Percentiles rank a stretch among this genome's conserved stretches.
Conservation (phyloP, 1,284 basidiomycete genomes). For the Ceratobasidium sp. region DNA sequence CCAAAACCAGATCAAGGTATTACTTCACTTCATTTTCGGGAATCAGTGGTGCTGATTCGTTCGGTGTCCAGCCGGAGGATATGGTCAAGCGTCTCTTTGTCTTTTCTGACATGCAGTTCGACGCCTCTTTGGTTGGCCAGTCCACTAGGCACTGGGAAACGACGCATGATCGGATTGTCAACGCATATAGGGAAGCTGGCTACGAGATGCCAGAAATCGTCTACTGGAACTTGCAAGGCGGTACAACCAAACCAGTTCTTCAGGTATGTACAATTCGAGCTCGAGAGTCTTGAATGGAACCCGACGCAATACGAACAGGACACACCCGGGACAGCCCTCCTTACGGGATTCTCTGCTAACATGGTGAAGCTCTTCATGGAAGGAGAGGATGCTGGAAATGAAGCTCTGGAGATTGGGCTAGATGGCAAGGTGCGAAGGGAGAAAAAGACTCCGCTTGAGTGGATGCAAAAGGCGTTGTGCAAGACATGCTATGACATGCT, state of each 20-base stretch:
- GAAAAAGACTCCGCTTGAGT: too few species aligned
- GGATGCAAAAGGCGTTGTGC: too few species aligned
- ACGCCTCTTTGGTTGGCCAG: constrained; percentile 55
- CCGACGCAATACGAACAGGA: not conserved
- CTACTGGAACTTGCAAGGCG: not conserved
- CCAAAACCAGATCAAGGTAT: constrained; percentile 65
- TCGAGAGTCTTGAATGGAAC: not conserved
- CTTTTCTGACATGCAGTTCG: constrained; percentile 84
- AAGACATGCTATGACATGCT: too few species aligned
- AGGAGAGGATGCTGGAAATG: constrained; percentile 57
- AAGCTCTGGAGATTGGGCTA: constrained; percentile 51
- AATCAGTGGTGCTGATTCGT: too few species aligned
- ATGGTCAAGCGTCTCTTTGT: constrained; percentile 79
- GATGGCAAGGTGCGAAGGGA: too few species aligned
- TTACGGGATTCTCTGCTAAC: constrained; percentile 75
- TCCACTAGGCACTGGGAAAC: constrained; percentile 64
- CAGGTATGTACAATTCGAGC: not conserved
- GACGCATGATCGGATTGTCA: constrained; percentile 68
- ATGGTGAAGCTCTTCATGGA: constrained; percentile 80
- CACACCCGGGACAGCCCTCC: constrained; percentile 69
- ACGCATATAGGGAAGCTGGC: constrained; percentile 68
- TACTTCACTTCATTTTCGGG: not conserved
- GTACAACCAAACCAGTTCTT: not conserved
- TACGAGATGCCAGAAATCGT: constrained; percentile 76
- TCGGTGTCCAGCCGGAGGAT: constrained; percentile 63